phyloP scores from a whole-genome alignment of 805 yeast genomes.

The Ogataea henricii region DNA sequence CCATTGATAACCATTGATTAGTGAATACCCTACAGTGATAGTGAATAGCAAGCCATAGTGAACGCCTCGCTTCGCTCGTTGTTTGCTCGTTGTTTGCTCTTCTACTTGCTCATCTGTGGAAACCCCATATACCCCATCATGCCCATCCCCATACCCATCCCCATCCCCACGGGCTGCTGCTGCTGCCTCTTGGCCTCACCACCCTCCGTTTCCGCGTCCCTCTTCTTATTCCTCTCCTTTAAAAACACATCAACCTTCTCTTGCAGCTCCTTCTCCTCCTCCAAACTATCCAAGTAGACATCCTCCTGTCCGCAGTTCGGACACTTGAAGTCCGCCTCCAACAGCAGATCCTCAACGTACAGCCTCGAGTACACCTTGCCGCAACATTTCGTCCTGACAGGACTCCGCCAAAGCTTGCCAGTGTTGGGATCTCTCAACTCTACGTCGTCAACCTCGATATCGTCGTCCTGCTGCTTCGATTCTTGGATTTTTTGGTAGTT shows the following conservation, averaged over 20 bases:
- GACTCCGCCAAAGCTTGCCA: slow-evolving; percentile 62
- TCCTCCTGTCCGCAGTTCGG: slow-evolving; percentile 83
- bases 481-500: slow-evolving; percentile 72
- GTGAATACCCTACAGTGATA: too few relatives aligned
- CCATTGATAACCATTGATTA: too few relatives aligned
- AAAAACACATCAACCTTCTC: slow-evolving; percentile 54
- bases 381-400: slow-evolving; percentile 80
- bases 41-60: too few relatives aligned
- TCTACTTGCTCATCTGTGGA: not conserved
- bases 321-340: slow-evolving; percentile 86
- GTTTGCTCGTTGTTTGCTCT: too few relatives aligned
- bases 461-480: slow-evolving; percentile 31
- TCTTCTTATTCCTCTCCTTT: slow-evolving; percentile 33
- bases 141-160: slow-evolving; percentile 39
- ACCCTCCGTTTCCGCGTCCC: slow-evolving; percentile 15
- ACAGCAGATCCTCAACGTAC: slow-evolving; percentile 62
- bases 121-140: slow-evolving; percentile 39
- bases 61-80: too few relatives aligned
- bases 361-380: slow-evolving; percentile 56
- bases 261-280: slow-evolving; percentile 60
- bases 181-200: slow-evolving; percentile 22
- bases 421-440: slow-evolving; percentile 68
- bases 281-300: slow-evolving; percentile 70
- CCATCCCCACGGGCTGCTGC: slow-evolving; percentile 32
- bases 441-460: slow-evolving; percentile 51